Conservation (phyloP, 176 grass and related monocot species). For the Eleusine coracana region DNA sequence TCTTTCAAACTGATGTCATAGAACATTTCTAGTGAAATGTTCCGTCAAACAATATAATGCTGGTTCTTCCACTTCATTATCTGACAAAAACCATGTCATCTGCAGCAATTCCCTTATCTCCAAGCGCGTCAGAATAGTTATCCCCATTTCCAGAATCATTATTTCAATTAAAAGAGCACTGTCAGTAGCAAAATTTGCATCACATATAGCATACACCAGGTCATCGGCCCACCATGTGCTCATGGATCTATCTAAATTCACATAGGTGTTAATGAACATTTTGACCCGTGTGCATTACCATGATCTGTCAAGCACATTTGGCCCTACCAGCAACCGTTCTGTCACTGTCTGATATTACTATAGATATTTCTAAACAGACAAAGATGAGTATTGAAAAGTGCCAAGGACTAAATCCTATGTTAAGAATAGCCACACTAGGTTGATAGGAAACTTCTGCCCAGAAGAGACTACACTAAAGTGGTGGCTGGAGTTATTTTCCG, state of each 20-base stretch:
- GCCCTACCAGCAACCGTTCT: not conserved
- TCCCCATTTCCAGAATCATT: not conserved
- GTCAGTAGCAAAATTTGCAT: not conserved
- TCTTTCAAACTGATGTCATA: not conserved
- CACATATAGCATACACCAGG: not conserved
- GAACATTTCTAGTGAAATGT: conserved; percentile 13
- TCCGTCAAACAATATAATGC: not conserved
- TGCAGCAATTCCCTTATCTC: not conserved
- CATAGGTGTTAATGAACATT: not conserved
- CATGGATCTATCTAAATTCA: not conserved
- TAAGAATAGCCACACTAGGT: conserved; percentile 17
- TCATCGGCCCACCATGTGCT: not conserved
- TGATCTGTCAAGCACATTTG: not conserved
- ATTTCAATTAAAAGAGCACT: not conserved
- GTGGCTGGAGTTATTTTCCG: not conserved
- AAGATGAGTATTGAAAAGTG: not conserved
- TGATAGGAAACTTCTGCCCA: conserved; percentile 5
- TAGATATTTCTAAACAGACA: conserved; percentile 18
- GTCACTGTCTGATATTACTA: conserved; percentile 8
- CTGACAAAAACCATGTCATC: not conserved
- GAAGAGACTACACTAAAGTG: not conserved
- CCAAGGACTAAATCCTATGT: not conserved
- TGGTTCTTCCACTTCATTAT: not conserved
- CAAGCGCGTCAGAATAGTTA: not conserved
- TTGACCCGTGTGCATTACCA: not conserved